Conservation (phyloP, 108 stramenopile species). For the Fistulifera pelliculosa region DNA sequence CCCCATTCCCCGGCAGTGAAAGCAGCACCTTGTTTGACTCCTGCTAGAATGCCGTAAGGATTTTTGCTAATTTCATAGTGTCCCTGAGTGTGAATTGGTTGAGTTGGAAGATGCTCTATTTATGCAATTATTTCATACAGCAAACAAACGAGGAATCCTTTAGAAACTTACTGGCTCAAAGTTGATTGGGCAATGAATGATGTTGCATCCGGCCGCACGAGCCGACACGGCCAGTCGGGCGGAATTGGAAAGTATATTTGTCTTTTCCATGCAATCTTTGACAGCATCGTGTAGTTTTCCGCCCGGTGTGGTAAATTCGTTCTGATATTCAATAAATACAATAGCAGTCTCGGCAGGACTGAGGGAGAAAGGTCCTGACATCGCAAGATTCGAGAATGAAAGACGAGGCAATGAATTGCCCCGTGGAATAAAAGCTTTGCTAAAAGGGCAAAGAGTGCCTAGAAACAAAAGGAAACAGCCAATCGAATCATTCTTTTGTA, state of each 20-base stretch:
- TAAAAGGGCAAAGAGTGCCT: too few species aligned
- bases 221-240: slow-evolving; percentile 26
- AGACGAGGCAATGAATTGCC: background rate
- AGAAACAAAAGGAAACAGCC: too few species aligned
- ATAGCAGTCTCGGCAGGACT: slow-evolving; percentile 53
- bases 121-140: too few species aligned
- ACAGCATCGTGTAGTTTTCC: slow-evolving; percentile 64
- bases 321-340: slow-evolving; percentile 76
- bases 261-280: slow-evolving; percentile 45
- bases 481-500: too few species aligned
- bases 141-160: background rate
- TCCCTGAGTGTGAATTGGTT: too few species aligned
- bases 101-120: too few species aligned
- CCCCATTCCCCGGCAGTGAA: slow-evolving; percentile 53
- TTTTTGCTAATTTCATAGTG: slow-evolving; percentile 38
- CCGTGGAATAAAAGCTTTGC: too few species aligned
- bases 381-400: background rate
- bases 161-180: slow-evolving; percentile 20
- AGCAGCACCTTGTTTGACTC: slow-evolving; percentile 47
- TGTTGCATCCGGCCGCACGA: slow-evolving; percentile 42
- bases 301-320: slow-evolving; percentile 70
- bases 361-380: slow-evolving; percentile 13
- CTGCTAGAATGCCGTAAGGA: slow-evolving; percentile 59
- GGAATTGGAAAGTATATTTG: slow-evolving; percentile 48
- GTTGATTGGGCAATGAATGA: slow-evolving; percentile 56